Evolutionary conservation across 352 stramenopile species (phyloP).

Genomic region (Albugo candida): DNA sequence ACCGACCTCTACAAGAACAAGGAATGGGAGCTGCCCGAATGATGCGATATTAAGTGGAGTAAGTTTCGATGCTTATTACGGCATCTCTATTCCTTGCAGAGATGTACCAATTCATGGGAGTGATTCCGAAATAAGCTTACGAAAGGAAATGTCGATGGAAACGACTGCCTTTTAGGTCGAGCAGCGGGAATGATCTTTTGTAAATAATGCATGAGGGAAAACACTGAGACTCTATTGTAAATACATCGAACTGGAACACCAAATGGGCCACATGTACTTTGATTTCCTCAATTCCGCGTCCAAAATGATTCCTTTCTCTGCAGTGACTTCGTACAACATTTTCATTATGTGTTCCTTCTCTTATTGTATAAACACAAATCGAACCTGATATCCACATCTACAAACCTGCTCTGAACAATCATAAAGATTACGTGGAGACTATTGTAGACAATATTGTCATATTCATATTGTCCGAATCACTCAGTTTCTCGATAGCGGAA

Average conservation of each 20-base stretch:
- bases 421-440: slow-evolving; percentile 25
- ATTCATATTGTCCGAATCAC: slow-evolving; percentile 38
- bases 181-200: slow-evolving; percentile 72
- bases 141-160: slow-evolving; percentile 76
- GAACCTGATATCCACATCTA: slow-evolving; percentile 63
- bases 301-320: slow-evolving; percentile 77
- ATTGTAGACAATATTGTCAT: slow-evolving; percentile 35
- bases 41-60: slow-evolving; percentile 68
- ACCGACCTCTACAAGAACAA: slow-evolving; percentile 72
- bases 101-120: slow-evolving; percentile 56
- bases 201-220: slow-evolving; percentile 46
- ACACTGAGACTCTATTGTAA: slow-evolving; percentile 72
- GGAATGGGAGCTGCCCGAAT: slow-evolving; percentile 67
- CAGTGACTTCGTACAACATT: slow-evolving; percentile 70
- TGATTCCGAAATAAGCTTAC: slow-evolving; percentile 50
- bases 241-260: slow-evolving; percentile 50
- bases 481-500: too few relatives aligned
- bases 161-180: slow-evolving; percentile 76
- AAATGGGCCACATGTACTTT: slow-evolving; percentile 60
- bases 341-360: slow-evolving; percentile 58
- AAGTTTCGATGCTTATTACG: slow-evolving; percentile 63
- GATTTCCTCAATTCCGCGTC: slow-evolving; percentile 70
- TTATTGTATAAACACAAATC: slow-evolving; percentile 67
- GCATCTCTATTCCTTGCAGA: slow-evolving; percentile 76
- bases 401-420: slow-evolving; percentile 39